Conservation (phyloP, 805 yeast genomes). For the Nakazawaea wickerhamii region DNA sequence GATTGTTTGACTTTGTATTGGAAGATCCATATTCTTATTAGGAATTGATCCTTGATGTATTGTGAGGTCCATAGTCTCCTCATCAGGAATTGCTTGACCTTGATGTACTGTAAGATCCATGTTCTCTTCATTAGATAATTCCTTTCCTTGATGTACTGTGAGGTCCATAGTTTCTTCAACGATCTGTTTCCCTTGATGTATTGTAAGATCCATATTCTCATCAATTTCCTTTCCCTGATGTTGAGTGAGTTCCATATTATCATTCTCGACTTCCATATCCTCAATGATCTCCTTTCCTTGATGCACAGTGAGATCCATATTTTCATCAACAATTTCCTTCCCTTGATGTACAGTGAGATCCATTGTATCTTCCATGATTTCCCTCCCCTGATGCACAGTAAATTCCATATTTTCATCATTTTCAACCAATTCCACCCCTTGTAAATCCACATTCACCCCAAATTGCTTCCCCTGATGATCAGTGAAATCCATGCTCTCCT, state of each 20-base stretch:
- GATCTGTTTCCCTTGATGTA: background rate
- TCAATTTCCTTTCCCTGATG: background rate
- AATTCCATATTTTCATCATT: slow-evolving; percentile 4
- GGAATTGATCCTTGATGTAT: slow-evolving; percentile 1
- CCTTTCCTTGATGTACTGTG: background rate
- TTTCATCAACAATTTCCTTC: too few relatives aligned
- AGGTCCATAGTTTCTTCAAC: background rate
- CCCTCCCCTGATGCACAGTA: background rate
- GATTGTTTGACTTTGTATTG: too few relatives aligned
- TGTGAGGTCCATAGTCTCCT: slow-evolving; percentile 15
- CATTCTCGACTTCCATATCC: background rate
- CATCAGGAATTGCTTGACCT: background rate
- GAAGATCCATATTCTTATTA: slow-evolving; percentile 1
- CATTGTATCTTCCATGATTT: background rate
- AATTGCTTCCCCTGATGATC: slow-evolving; percentile 4
- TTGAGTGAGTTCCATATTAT: slow-evolving; percentile 16
- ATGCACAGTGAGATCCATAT: background rate
- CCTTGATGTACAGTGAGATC: background rate
- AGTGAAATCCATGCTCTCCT: background rate
- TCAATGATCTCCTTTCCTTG: background rate
- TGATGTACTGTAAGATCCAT: background rate
- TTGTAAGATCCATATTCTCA: slow-evolving; percentile 1
- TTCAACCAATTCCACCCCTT: too few relatives aligned
- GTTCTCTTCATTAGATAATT: too few relatives aligned
- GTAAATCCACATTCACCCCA: too few relatives aligned